These are phyloP conservation scores for Rhodotorula sp. DNA, from an alignment of 1,284 basidiomycete species.

Conservation along the genomic window DNA sequence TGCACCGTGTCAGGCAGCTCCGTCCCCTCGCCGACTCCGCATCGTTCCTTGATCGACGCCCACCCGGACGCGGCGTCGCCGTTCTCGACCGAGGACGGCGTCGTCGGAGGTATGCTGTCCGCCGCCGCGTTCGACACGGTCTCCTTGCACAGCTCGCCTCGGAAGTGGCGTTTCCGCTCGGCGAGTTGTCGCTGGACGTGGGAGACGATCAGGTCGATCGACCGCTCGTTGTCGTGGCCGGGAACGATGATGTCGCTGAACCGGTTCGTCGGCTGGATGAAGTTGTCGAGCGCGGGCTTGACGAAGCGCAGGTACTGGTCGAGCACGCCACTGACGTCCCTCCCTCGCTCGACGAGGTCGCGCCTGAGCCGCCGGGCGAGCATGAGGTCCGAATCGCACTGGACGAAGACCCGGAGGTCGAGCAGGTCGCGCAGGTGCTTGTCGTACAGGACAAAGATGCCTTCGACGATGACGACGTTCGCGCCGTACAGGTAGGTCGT, in stretches of 20 bases:
- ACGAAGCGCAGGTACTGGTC: slow-evolving; percentile 64
- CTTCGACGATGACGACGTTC: slow-evolving; percentile 56
- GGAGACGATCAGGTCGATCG: slow-evolving; percentile 88
- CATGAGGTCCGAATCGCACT: slow-evolving; percentile 93
- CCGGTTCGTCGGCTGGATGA: slow-evolving; percentile 82
- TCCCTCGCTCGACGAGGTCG: slow-evolving; percentile 82
- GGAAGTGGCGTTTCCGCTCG: slow-evolving; percentile 68
- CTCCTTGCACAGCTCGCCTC: slow-evolving; percentile 63
- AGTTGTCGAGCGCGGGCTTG: slow-evolving; percentile 81
- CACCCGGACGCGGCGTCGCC: slow-evolving; percentile 12
- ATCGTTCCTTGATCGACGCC: slow-evolving; percentile 6
- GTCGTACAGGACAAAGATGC: slow-evolving; percentile 86
- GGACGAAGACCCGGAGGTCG: slow-evolving; percentile 68
- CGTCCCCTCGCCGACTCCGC: slow-evolving; percentile 39
- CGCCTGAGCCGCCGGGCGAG: slow-evolving; percentile 84
- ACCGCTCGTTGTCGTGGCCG: slow-evolving; percentile 74
- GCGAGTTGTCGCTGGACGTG: slow-evolving; percentile 83
- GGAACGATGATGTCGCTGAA: slow-evolving; percentile 92
- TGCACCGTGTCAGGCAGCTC: slow-evolving; percentile 58
- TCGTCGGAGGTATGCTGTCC: slow-evolving; percentile 2
- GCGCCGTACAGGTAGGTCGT: slow-evolving; percentile 85
- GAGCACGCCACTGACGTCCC: slow-evolving; percentile 79
- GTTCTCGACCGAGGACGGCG: slow-evolving; percentile 13
- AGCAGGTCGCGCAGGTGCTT: slow-evolving; percentile 67
- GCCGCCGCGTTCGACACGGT: slow-evolving; percentile 12